These are phyloP conservation scores for Davidsoniella eucalypti DNA, from an alignment of 2,329 filamentous ascomycete genomes.

Conservation along the genomic window DNA sequence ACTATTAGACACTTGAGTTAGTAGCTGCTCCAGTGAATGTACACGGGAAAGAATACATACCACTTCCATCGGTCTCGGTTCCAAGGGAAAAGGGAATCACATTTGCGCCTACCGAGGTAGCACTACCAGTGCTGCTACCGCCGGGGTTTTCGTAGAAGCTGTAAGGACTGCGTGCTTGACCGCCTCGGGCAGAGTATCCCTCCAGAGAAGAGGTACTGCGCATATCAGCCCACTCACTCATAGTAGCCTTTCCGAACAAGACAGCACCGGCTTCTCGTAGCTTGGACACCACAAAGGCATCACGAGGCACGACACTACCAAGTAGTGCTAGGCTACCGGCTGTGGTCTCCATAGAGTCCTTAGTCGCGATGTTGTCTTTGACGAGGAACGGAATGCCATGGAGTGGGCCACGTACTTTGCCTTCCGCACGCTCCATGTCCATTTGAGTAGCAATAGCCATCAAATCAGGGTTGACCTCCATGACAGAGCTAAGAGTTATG, in stretches of 20 bases:
- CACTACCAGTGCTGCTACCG: conserved; percentile 52
- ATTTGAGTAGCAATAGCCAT: conserved; percentile 41
- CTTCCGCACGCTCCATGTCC: conserved; percentile 42
- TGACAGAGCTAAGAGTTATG: conserved; percentile 28
- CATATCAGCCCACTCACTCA: conserved; percentile 65
- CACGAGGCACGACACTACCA: conserved; percentile 49
- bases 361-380: conserved; percentile 56
- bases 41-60: conserved; percentile 19
- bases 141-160: conserved; percentile 53
- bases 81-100: conserved; percentile 47
- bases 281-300: conserved; percentile 44
- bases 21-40: not conserved
- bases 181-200: conserved; percentile 48
- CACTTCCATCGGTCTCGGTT: conserved; percentile 57
- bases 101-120: conserved; percentile 46
- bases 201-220: conserved; percentile 49
- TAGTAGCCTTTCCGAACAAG: conserved; percentile 51
- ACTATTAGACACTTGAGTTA: conserved; percentile 22
- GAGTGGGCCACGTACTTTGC: conserved; percentile 44
- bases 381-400: conserved; percentile 63
- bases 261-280: conserved; percentile 51
- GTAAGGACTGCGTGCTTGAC: conserved; percentile 48
- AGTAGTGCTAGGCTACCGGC: conserved; percentile 52
- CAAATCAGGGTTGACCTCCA: conserved; percentile 54
- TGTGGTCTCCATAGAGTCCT: conserved; percentile 57